Evolutionary conservation across 106 monocot species (phyloP).

Genomic region (Dactylorhiza incarnata): DNA sequence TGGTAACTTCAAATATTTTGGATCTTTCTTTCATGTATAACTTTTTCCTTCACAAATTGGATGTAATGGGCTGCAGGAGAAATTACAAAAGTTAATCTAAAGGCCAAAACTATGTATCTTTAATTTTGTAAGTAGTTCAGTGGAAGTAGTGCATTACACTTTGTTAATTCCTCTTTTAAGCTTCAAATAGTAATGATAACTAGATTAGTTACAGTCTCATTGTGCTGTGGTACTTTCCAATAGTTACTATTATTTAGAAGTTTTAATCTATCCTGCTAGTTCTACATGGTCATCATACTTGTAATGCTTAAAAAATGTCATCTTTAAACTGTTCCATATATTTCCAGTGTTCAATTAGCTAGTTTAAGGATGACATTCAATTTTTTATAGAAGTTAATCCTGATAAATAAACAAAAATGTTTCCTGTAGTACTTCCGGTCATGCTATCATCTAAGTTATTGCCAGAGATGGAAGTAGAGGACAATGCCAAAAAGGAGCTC

Average conservation of each 20-base stretch:
- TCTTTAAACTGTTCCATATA: background rate
- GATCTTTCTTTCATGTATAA: slow-evolving; percentile 3
- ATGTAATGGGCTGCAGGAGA: background rate
- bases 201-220: background rate
- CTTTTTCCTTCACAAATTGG: background rate
- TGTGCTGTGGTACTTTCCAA: background rate
- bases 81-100: background rate
- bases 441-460: slow-evolving; percentile 96
- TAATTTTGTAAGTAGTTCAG: background rate
- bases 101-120: background rate
- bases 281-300: background rate
- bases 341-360: background rate
- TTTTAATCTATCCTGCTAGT: background rate
- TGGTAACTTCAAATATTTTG: background rate
- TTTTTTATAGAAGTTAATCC: background rate
- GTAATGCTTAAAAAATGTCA: background rate
- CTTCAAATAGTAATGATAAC: background rate
- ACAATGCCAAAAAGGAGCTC: slow-evolving; percentile 70
- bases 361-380: background rate
- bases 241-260: background rate
- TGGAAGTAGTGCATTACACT: background rate
- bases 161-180: background rate
- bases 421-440: slow-evolving; percentile 75
- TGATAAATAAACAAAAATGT: background rate
- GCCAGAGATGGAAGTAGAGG: slow-evolving; percentile 95